Conservation (phyloP, 2,329 filamentous ascomycete species). For the Stagonosporopsis tanaceti region DNA sequence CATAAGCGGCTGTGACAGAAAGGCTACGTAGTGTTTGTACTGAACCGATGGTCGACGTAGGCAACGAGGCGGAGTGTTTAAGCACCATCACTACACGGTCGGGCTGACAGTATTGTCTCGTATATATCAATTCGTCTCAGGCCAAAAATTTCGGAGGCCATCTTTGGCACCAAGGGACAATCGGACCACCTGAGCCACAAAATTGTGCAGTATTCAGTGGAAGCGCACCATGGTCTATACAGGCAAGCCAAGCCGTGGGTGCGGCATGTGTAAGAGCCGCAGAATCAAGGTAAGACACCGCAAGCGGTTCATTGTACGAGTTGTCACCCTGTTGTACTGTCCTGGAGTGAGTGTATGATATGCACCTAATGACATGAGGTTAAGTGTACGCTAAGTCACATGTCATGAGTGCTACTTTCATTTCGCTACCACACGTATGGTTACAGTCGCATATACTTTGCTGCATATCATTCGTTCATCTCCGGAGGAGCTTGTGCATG, state of each 20-base stretch:
- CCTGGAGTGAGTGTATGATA: neutral
- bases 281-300: constrained; percentile 71
- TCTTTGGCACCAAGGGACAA: neutral
- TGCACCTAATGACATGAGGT: neutral
- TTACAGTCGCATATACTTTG: neutral
- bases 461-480: neutral
- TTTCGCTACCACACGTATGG: neutral
- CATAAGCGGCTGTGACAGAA: constrained; percentile 8
- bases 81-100: constrained; percentile 10
- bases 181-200: neutral
- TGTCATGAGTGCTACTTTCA: neutral
- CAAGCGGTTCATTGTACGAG: neutral
- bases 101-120: constrained; percentile 5
- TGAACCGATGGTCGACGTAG: constrained; percentile 18
- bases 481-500: neutral
- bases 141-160: neutral
- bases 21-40: constrained; percentile 19
- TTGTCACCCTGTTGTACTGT: neutral
- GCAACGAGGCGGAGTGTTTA: constrained; percentile 16
- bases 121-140: constrained; percentile 7
- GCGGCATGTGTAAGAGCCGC: constrained; percentile 76
- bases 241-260: constrained; percentile 61
- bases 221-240: constrained; percentile 49
- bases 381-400: neutral
- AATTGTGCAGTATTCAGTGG: neutral